phyloP scores from a whole-genome alignment of 306 rosid genomes.

The Vigna radiata region DNA sequence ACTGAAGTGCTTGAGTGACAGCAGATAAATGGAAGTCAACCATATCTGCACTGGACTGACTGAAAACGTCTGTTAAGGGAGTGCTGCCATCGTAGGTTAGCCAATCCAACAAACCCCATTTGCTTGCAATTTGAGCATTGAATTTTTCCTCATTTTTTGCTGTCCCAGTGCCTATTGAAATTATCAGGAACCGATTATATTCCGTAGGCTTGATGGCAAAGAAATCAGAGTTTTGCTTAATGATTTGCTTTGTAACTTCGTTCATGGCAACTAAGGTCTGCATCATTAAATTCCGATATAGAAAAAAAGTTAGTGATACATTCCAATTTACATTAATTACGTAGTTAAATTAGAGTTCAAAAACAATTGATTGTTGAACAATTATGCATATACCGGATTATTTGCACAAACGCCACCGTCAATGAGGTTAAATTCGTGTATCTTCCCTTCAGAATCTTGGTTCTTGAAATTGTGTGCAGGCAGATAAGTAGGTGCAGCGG shows the following conservation, averaged over 20 bases:
- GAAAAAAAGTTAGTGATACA: conserved; percentile 14
- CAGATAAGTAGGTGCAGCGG: conserved; percentile 71
- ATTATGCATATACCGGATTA: conserved; percentile 53
- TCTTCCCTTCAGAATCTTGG: conserved; percentile 39
- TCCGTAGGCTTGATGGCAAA: conserved; percentile 50
- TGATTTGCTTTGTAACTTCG: conserved; percentile 48
- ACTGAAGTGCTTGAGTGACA: conserved; percentile 53
- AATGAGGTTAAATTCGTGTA: conserved; percentile 60
- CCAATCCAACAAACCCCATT: conserved; percentile 56
- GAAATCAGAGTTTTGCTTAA: conserved; percentile 42
- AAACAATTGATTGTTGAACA: background rate
- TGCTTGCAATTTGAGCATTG: conserved; percentile 44
- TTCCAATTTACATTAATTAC: background rate
- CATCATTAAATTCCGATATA: background rate
- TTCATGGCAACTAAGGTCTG: conserved; percentile 51
- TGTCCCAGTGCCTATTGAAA: conserved; percentile 59
- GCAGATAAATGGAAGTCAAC: conserved; percentile 54
- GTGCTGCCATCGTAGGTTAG: conserved; percentile 39
- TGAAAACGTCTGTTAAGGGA: conserved; percentile 51
- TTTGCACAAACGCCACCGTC: conserved; percentile 80
- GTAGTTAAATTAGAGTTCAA: background rate
- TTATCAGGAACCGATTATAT: conserved; percentile 42
- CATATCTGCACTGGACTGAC: conserved; percentile 56
- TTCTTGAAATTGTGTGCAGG: conserved; percentile 58
- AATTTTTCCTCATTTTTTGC: conserved; percentile 45